Conservation (phyloP, 345 rosid genomes). For the Salix purpurea region DNA sequence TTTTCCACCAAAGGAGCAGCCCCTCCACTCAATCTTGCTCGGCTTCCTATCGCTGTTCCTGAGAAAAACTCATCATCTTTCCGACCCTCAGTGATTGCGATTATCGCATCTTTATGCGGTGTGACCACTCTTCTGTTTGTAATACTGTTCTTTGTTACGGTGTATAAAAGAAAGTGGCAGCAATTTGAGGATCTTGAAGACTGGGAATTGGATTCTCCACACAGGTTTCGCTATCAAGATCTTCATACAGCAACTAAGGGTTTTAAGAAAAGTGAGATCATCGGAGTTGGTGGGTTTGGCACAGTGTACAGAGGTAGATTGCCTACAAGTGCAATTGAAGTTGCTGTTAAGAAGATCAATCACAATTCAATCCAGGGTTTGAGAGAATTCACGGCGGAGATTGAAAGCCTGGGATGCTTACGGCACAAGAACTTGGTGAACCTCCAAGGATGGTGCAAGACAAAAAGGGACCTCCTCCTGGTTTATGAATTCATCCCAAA, state of each 20-base stretch:
- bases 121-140: slow-evolving; percentile 26
- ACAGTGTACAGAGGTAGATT: slow-evolving; percentile 55
- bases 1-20: slow-evolving; percentile 42
- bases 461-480: slow-evolving; percentile 52
- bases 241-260: slow-evolving; percentile 55
- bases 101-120: slow-evolving; percentile 32
- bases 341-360: slow-evolving; percentile 64
- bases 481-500: slow-evolving; percentile 65
- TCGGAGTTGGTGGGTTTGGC: slow-evolving; percentile 79
- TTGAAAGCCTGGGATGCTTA: slow-evolving; percentile 62
- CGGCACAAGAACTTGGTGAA: slow-evolving; percentile 65
- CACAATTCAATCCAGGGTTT: slow-evolving; percentile 60
- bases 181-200: slow-evolving; percentile 44
- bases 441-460: slow-evolving; percentile 75
- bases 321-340: slow-evolving; percentile 31
- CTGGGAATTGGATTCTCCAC: slow-evolving; percentile 75
- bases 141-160: slow-evolving; percentile 19
- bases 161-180: slow-evolving; percentile 6
- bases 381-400: slow-evolving; percentile 70
- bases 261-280: slow-evolving; percentile 51
- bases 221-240: slow-evolving; percentile 54
- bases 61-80: slow-evolving; percentile 12
- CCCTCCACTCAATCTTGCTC: slow-evolving; percentile 35
- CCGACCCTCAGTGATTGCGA: slow-evolving; percentile 22
- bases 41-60: slow-evolving; percentile 38